Base-by-base conservation (phyloP, 495 filamentous ascomycete genomes). In the Aspergillus saccharolyticus region DNA sequence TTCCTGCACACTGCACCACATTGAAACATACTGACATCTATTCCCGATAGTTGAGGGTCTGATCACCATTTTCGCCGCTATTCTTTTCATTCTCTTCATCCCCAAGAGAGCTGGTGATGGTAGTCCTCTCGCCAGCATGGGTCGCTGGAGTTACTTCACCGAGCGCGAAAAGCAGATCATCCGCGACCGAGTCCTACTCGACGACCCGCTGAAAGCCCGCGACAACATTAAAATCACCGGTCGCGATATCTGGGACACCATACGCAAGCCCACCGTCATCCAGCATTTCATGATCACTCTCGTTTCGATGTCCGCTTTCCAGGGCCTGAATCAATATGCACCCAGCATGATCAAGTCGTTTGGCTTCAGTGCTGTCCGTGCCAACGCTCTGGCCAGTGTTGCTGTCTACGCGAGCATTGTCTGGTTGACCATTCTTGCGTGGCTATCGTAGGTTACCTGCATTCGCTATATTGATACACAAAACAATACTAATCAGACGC, bases 381-480 rank as follows among this genome's bases (percentile, higher is more conserved):
- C 74, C 25, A 83, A 83, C 57, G 80, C 80, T 0, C 63, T 83
- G 60, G 74, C 78, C 0, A 77, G 79, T 3, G 78, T 82, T 1
- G 73, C 77, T 0, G 67, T 78, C 18, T 79, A 77, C 15, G 80
- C 75, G 44, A 55, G 71, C 10, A 74, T 74, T 52, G 43, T 79
- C 57, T 64, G 76, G 75, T 17, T 81, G 61, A 56, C 65, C 63
- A 46, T 78, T 55, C 42, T 80, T 65, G 71, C 72, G 44, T 59
- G 74, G 56, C 62, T 72, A 46, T 52, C 71, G 73, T 66, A 59
- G 24, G 78, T 73, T 17, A 10, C 10, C 1, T 1, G 4, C 1
- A 25, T 6, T 53, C 63, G 12, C 53, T 30, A n/a, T n/a, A n/a
- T 7, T 8, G 25, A 3, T 28, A 28, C 0, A 44, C 30, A 16